A percentile compares a stretch with the other conserved stretches of the same genome.
Conservation (phyloP, 805 yeast genomes). For the Millerozyma acaciae region DNA sequence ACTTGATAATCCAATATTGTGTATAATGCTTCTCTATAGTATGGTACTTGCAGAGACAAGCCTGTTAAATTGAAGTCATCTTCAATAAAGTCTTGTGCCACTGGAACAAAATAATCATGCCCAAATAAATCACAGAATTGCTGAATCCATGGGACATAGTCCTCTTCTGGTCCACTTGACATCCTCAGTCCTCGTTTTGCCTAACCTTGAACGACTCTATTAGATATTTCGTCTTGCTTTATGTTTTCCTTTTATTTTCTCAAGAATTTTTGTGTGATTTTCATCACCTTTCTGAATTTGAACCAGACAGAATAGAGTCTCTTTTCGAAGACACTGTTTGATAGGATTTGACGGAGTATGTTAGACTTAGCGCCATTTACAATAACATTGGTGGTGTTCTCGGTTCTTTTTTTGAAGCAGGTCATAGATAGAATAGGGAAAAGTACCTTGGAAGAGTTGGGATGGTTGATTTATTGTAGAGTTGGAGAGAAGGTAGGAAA, state of each 20-base stretch:
- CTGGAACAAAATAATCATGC: constrained; percentile 89
- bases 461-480: constrained; percentile 37
- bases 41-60: constrained; percentile 77
- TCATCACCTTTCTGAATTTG: no score
- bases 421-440: constrained; percentile 35
- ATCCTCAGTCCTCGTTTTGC: constrained; percentile 13
- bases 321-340: no score
- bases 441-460: constrained; percentile 23
- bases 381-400: constrained; percentile 27
- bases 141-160: constrained; percentile 75
- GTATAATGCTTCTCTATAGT: constrained; percentile 87
- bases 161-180: constrained; percentile 48
- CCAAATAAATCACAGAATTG: constrained; percentile 76
- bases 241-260: constrained; percentile 1
- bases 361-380: constrained; percentile 34
- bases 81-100: constrained; percentile 86
- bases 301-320: no score
- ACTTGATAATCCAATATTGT: constrained; percentile 82
- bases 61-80: constrained; percentile 97
- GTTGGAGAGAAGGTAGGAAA: constrained; percentile 33
- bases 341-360: no score
- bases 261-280: constrained; percentile 5
- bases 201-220: background rate
- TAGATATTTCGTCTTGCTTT: background rate
- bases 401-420: constrained; percentile 35